Conservation (phyloP, 768 basidiomycete genomes). For the Neoboletus brunneissimus region DNA sequence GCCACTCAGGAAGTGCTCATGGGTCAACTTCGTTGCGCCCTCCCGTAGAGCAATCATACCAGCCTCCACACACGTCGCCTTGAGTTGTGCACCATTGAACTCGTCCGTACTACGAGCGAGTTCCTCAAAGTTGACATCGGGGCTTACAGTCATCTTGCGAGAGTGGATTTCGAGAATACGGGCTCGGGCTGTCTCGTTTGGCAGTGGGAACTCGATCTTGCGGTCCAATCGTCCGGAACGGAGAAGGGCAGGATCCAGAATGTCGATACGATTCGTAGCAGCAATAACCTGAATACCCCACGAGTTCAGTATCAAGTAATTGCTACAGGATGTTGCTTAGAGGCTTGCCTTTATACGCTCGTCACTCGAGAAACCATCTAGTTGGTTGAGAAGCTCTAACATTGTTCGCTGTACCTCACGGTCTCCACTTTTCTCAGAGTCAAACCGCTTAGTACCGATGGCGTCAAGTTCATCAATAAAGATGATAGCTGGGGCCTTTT, state of each 20-base stretch:
- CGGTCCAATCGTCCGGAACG: slow-evolving; percentile 96
- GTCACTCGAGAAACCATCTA: slow-evolving; percentile 97
- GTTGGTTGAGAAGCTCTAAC: slow-evolving; percentile 96
- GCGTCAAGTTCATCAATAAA: slow-evolving; percentile 98
- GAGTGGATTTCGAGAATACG: slow-evolving; percentile 96
- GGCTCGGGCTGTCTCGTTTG: slow-evolving; percentile 94
- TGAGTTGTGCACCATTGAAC: slow-evolving; percentile 95
- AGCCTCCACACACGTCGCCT: slow-evolving; percentile 98
- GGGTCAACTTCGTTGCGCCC: slow-evolving; percentile 81
- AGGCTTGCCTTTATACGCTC: slow-evolving; percentile 86
- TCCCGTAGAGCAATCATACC: slow-evolving; percentile 98
- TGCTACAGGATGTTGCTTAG: neutral
- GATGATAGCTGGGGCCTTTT: slow-evolving; percentile 98
- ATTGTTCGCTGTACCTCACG: slow-evolving; percentile 99
- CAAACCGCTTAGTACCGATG: slow-evolving; percentile 98
- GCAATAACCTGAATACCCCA: slow-evolving; percentile 76
- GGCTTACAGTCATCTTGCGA: slow-evolving; percentile 86
- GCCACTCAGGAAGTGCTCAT: slow-evolving; percentile 95
- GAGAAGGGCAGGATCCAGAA: slow-evolving; percentile 96
- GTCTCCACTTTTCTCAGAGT: slow-evolving; percentile 98
- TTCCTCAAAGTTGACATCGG: slow-evolving; percentile 96
- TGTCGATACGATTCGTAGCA: slow-evolving; percentile 98
- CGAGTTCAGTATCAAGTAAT: slow-evolving; percentile 2
- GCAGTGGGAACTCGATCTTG: slow-evolving; percentile 98
- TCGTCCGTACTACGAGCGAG: slow-evolving; percentile 96